phyloP scores from a whole-genome alignment of 1,139 yeast genomes.

The Scheffersomyces titani region DNA sequence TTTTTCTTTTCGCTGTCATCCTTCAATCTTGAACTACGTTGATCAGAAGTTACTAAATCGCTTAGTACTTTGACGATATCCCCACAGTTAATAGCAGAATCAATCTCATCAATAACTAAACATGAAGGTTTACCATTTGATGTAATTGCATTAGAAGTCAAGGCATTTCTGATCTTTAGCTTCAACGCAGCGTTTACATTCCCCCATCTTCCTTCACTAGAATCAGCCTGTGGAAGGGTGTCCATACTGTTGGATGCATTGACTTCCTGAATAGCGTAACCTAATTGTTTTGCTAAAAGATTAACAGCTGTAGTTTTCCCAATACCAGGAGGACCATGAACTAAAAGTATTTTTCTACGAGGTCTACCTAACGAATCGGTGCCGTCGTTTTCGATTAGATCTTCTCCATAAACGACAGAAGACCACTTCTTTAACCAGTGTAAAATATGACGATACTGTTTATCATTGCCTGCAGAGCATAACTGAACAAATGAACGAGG shows the following conservation, averaged over 20 bases:
- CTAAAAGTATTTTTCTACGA: conserved; percentile 60
- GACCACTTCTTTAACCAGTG: conserved; percentile 88
- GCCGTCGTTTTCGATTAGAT: conserved; percentile 18
- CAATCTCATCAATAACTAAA: conserved; percentile 85
- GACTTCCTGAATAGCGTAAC: conserved; percentile 78
- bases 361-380: conserved; percentile 73
- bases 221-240: conserved; percentile 43
- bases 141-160: conserved; percentile 63
- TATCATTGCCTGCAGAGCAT: conserved; percentile 81
- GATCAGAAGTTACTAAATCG: conserved; percentile 64
- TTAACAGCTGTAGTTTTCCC: conserved; percentile 94
- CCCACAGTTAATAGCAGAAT: conserved; percentile 73
- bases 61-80: conserved; percentile 74
- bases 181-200: conserved; percentile 40
- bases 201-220: conserved; percentile 57
- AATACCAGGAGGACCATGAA: conserved; percentile 95
- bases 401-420: conserved; percentile 58
- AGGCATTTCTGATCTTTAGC: conserved; percentile 64
- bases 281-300: conserved; percentile 77
- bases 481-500: conserved; percentile 63
- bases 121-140: conserved; percentile 68
- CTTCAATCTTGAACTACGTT: conserved; percentile 39
- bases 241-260: conserved; percentile 81
- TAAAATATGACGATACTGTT: conserved; percentile 66
- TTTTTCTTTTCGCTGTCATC: conserved; percentile 17